phyloP scores from a whole-genome alignment of 768 basidiomycete species.

The Pisolithus albus region DNA sequence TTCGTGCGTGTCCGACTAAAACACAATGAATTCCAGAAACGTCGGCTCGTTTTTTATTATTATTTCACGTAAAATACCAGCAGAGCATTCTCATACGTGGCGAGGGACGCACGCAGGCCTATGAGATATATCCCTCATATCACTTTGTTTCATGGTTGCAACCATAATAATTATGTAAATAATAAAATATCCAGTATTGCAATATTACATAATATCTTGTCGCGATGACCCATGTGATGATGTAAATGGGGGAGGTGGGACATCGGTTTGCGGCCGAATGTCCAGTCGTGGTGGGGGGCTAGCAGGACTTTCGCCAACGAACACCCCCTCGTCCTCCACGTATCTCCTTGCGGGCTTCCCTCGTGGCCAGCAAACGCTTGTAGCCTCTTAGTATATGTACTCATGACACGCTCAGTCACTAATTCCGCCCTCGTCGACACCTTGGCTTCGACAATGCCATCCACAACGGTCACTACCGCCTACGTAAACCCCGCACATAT shows the following conservation, averaged over 20 bases:
- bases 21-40: too few species aligned
- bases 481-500: constrained; percentile 41
- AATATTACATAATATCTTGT: constrained; percentile 5
- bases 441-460: constrained; percentile 7
- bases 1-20: neutral
- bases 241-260: constrained; percentile 8
- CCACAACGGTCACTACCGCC: constrained; percentile 16
- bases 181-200: neutral
- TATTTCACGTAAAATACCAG: neutral
- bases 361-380: neutral
- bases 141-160: constrained; percentile 1
- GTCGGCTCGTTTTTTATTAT: neutral
- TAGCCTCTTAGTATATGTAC: constrained; percentile 6
- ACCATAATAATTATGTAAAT: neutral
- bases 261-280: constrained; percentile 18
- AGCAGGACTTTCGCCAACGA: neutral
- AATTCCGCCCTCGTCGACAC: neutral
- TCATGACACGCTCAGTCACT: constrained; percentile 7
- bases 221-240: constrained; percentile 1
- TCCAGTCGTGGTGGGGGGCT: neutral
- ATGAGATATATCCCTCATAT: constrained; percentile 8
- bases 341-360: neutral
- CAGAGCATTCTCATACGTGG: constrained; percentile 1
- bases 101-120: constrained; percentile 1
- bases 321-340: neutral